These are phyloP conservation scores for Elaeis guineensis DNA, from an alignment of 176 grass and related monocot genomes.

Conservation along the genomic window DNA sequence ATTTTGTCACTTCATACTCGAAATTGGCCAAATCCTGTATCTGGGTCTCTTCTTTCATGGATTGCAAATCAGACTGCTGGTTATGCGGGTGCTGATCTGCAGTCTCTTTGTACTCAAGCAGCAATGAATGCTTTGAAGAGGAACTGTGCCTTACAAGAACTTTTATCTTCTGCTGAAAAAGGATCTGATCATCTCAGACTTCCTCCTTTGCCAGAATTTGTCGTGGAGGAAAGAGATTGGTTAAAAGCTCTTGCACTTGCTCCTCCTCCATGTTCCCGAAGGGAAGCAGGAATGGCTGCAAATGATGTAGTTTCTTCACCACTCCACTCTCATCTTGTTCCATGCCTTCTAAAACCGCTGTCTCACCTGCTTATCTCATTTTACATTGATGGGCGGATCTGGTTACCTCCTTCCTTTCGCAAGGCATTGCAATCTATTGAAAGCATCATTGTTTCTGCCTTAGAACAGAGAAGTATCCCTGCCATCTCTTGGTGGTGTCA, in stretches of 20 bases:
- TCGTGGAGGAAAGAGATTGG: conserved; percentile 87
- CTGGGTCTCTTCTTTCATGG: conserved; percentile 62
- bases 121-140: conserved; percentile 95
- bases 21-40: conserved; percentile 72
- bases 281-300: conserved; percentile 76
- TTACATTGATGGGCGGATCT: conserved; percentile 74
- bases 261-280: conserved; percentile 85
- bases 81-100: conserved; percentile 90
- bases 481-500: conserved; percentile 44
- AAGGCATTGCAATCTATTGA: conserved; percentile 68
- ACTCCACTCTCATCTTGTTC: conserved; percentile 59
- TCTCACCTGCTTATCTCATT: conserved; percentile 59
- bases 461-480: conserved; percentile 50
- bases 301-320: conserved; percentile 67
- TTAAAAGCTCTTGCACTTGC: conserved; percentile 73
- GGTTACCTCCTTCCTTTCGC: conserved; percentile 63
- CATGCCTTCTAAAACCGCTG: conserved; percentile 72
- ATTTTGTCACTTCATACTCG: conserved; percentile 91
- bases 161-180: conserved; percentile 67
- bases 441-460: conserved; percentile 44
- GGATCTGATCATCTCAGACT: conserved; percentile 39
- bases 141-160: conserved; percentile 54
- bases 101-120: conserved; percentile 93
- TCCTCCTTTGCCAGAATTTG: conserved; percentile 61
- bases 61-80: conserved; percentile 83